Percentiles rank a stretch among this genome's conserved stretches.
These are phyloP conservation scores for Gentiana dahurica DNA, from an alignment of 257 asterid species.

Conservation along the genomic window DNA sequence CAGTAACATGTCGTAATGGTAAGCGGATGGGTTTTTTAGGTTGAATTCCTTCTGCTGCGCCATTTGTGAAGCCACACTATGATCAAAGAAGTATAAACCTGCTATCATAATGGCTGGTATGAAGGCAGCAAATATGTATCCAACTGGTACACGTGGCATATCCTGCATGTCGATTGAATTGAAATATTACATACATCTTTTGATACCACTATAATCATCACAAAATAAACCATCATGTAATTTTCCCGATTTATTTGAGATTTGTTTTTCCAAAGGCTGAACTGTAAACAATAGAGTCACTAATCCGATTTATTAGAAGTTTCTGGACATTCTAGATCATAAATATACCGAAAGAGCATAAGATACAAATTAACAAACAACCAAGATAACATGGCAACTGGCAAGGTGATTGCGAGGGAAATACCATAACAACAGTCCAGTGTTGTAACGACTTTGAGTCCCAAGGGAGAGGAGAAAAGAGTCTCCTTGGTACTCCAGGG, in stretches of 20 bases:
- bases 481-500: slow-evolving; percentile 80
- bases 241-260: no score
- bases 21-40: slow-evolving; percentile 80
- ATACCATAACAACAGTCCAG: slow-evolving; percentile 82
- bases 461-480: slow-evolving; percentile 76
- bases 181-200: no score
- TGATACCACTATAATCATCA: no score
- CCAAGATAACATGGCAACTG: background rate
- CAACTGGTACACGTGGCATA: slow-evolving; percentile 58
- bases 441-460: slow-evolving; percentile 59
- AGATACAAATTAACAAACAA: no score
- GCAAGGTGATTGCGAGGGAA: background rate
- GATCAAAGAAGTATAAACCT: slow-evolving; percentile 83
- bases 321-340: no score
- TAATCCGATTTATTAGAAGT: no score
- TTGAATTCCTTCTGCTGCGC: slow-evolving; percentile 88
- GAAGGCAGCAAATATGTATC: slow-evolving; percentile 62
- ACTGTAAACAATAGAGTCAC: no score
- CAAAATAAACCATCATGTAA: no score
- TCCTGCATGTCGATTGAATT: slow-evolving; percentile 38
- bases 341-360: no score
- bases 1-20: slow-evolving; percentile 65
- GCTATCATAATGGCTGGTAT: slow-evolving; percentile 90
- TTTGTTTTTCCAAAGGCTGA: no score
- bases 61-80: slow-evolving; percentile 85